Percentiles rank a stretch among this genome's conserved stretches.
phyloP scores from a whole-genome alignment of 768 basidiomycete species.

The Paxillus involutus region DNA sequence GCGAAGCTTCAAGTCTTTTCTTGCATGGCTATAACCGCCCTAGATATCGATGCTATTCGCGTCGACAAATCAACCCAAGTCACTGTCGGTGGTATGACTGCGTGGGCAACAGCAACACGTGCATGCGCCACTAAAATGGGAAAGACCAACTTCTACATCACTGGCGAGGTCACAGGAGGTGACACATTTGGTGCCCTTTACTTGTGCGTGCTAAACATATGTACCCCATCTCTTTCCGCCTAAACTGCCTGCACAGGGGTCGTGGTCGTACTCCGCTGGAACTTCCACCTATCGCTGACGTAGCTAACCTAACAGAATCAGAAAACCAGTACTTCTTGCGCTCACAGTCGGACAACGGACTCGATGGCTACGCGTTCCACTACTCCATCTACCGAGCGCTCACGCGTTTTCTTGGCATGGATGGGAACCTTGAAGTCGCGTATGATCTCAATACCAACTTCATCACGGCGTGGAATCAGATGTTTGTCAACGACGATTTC shows the following conservation, averaged over 20 bases:
- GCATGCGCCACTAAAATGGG: slow-evolving; percentile 68
- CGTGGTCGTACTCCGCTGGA: slow-evolving; percentile 83
- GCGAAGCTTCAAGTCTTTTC: slow-evolving; percentile 74
- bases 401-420: slow-evolving; percentile 90
- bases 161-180: slow-evolving; percentile 94
- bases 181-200: slow-evolving; percentile 88
- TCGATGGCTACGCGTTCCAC: slow-evolving; percentile 88
- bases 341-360: slow-evolving; percentile 51
- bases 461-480: slow-evolving; percentile 87
- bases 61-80: slow-evolving; percentile 95
- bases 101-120: slow-evolving; percentile 74
- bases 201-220: slow-evolving; percentile 47
- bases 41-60: slow-evolving; percentile 93
- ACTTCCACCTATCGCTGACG: slow-evolving; percentile 62
- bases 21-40: slow-evolving; percentile 83
- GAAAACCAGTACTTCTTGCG: slow-evolving; percentile 82
- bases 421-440: slow-evolving; percentile 89
- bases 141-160: slow-evolving; percentile 88
- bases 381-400: slow-evolving; percentile 91
- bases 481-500: slow-evolving; percentile 88
- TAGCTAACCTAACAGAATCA: slow-evolving; percentile 61
- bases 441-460: slow-evolving; percentile 85
- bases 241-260: slow-evolving; percentile 48
- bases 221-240: background rate
- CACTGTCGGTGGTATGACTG: slow-evolving; percentile 75